These are phyloP conservation scores for Aristolochia californica DNA, from an alignment of 164 flowering plant species.

Conservation along the genomic window DNA sequence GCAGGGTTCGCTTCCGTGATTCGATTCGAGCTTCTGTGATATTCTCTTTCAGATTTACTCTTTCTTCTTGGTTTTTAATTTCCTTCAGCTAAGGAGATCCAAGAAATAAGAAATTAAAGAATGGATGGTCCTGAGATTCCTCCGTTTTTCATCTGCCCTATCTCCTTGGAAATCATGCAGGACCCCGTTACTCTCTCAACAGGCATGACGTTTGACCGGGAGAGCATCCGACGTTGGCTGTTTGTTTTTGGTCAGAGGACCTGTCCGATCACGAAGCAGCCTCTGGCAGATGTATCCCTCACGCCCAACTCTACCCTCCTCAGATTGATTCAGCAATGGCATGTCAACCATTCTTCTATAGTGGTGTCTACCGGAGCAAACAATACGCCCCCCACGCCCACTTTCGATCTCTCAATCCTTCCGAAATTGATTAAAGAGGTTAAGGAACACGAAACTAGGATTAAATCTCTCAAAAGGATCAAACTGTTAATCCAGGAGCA, in stretches of 20 bases:
- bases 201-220: slow-evolving; percentile 64
- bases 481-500: slow-evolving; percentile 34
- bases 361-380: slow-evolving; percentile 2
- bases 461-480: slow-evolving; percentile 29
- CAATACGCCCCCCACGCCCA: slow-evolving; percentile 22
- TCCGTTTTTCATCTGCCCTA: slow-evolving; percentile 55
- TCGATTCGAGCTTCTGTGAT: background rate
- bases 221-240: slow-evolving; percentile 60
- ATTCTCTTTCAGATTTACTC: background rate
- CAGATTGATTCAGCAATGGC: slow-evolving; percentile 61
- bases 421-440: slow-evolving; percentile 33
- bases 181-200: slow-evolving; percentile 62
- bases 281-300: slow-evolving; percentile 18
- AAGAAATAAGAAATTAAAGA: background rate
- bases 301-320: slow-evolving; percentile 71
- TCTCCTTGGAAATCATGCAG: slow-evolving; percentile 59
- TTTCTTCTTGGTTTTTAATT: background rate
- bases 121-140: slow-evolving; percentile 53
- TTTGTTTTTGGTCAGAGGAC: slow-evolving; percentile 31
- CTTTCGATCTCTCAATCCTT: slow-evolving; percentile 8
- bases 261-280: slow-evolving; percentile 50
- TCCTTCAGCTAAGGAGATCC: background rate
- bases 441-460: slow-evolving; percentile 14
- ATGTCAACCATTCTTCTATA: slow-evolving; percentile 18
- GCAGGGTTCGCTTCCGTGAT: background rate